These are phyloP conservation scores for Phlyctochytrium planicorne DNA, from an alignment of 192 early-diverging fungal species.

Conservation along the genomic window DNA sequence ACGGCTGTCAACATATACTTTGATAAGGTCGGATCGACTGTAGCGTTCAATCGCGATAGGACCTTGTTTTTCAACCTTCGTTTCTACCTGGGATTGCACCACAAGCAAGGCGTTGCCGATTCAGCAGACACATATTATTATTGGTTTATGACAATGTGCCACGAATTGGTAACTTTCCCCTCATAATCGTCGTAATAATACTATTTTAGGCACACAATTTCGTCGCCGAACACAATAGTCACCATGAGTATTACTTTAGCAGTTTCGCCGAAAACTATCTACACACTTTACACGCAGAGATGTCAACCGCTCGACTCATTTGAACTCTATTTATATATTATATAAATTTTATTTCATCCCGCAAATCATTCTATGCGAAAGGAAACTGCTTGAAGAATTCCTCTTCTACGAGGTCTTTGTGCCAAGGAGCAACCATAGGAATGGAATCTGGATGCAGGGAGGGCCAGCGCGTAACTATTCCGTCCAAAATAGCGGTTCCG, in stretches of 20 bases:
- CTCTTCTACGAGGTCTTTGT: neutral
- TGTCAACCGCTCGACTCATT: too few relatives aligned
- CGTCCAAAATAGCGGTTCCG: constrained; percentile 26
- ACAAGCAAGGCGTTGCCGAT: constrained; percentile 25
- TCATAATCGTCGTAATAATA: constrained; percentile 3
- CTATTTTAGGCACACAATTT: constrained; percentile 22
- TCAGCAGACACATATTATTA: constrained; percentile 53
- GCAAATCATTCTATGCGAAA: too few relatives aligned
- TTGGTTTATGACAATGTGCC: constrained; percentile 83
- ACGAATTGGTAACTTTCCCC: constrained; percentile 79
- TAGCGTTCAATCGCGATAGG: constrained; percentile 78
- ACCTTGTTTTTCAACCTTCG: constrained; percentile 82
- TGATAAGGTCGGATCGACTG: constrained; percentile 64
- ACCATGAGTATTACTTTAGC: constrained; percentile 80
- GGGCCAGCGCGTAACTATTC: constrained; percentile 42
- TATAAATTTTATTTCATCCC: too few relatives aligned
- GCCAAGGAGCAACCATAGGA: neutral
- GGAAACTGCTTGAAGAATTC: neutral
- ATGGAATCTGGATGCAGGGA: constrained; percentile 19
- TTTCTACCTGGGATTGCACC: constrained; percentile 72
- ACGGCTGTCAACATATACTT: constrained; percentile 73
- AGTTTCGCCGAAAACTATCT: constrained; percentile 67
- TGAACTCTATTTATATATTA: too few relatives aligned
- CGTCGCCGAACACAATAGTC: constrained; percentile 57
- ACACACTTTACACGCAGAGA: neutral